Percentiles rank a stretch among this genome's conserved stretches.
These are phyloP conservation scores for Solanum chacoense DNA, from an alignment of 305 asterid genomes.

Conservation along the genomic window DNA sequence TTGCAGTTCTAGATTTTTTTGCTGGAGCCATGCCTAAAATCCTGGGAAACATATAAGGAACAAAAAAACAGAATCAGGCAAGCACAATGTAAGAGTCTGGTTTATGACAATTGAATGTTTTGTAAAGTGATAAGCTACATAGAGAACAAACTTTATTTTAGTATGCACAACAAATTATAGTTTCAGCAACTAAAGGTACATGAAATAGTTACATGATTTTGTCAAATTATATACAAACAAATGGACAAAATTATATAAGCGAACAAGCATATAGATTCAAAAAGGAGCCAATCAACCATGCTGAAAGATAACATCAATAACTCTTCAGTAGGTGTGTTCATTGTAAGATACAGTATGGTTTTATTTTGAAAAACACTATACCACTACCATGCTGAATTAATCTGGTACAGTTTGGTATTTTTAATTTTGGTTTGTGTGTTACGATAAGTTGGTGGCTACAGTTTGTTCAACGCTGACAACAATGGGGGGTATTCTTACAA, in stretches of 20 bases:
- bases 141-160: background rate
- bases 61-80: background rate
- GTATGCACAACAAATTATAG: background rate
- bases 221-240: background rate
- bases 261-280: background rate
- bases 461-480: background rate
- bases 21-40: slow-evolving; percentile 50
- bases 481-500: background rate
- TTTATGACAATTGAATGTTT: background rate
- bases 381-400: background rate
- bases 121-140: background rate
- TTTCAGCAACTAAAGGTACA: background rate
- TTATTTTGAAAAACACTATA: background rate
- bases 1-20: slow-evolving; percentile 59
- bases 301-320: background rate
- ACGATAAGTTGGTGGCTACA: background rate
- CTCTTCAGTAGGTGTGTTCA: background rate
- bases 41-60: background rate
- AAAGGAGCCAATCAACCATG: background rate
- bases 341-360: background rate
- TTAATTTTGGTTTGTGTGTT: background rate
- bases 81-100: background rate
- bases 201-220: background rate
- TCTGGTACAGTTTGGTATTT: background rate
- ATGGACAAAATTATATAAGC: background rate